Evolutionary conservation across 306 rosid species (phyloP).

Genomic region (Quillaja saponaria): DNA sequence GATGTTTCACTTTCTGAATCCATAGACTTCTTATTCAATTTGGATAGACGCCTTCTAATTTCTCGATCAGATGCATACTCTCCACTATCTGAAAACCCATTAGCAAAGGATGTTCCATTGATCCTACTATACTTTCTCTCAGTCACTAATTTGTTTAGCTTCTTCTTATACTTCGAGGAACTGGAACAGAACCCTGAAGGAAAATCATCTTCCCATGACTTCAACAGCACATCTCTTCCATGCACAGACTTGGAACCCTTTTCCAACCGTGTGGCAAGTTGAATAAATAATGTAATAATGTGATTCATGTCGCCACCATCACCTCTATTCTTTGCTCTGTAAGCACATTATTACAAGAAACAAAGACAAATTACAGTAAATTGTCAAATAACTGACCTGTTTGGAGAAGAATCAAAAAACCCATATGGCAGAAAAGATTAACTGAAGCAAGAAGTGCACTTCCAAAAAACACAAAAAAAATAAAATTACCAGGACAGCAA

Average conservation of each 20-base stretch:
- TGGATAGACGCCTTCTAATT: conserved; percentile 75
- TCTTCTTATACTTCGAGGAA: conserved; percentile 70
- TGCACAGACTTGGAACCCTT: conserved; percentile 55
- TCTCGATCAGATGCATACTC: conserved; percentile 85
- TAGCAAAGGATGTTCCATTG: conserved; percentile 55
- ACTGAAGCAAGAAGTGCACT: conserved; percentile 13
- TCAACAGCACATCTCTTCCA: conserved; percentile 59
- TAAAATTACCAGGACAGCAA: conserved; percentile 17
- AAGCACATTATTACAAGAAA: conserved; percentile 8
- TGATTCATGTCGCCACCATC: conserved; percentile 76
- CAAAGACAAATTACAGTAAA: conserved; percentile 8
- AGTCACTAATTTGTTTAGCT: conserved; percentile 49
- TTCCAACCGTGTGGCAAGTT: conserved; percentile 77
- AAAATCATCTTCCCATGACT: conserved; percentile 62
- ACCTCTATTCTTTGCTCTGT: conserved; percentile 80
- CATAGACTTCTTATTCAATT: conserved; percentile 69
- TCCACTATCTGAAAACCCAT: conserved; percentile 59
- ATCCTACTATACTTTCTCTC: conserved; percentile 77
- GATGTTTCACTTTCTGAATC: conserved; percentile 93
- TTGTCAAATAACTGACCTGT: conserved; percentile 22
- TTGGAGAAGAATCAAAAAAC: conserved; percentile 9
- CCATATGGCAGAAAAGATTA: conserved; percentile 18
- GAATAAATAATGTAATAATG: conserved; percentile 65
- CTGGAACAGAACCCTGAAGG: conserved; percentile 41
- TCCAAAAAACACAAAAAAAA: conserved; percentile 13